Base-by-base conservation (phyloP, 495 filamentous ascomycete species). In the Xylaria grammica region DNA sequence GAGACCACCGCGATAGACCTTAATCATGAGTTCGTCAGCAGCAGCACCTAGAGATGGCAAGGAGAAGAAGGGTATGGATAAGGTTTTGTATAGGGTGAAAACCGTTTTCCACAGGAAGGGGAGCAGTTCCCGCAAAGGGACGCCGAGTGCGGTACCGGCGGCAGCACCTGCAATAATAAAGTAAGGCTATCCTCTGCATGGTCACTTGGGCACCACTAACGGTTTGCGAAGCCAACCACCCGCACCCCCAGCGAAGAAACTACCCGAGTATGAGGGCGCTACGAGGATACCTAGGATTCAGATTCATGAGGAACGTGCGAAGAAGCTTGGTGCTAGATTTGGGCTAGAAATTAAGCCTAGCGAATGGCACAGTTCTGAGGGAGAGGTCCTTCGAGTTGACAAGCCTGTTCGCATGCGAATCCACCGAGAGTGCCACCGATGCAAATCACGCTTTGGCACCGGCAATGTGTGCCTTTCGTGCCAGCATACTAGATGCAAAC, bases 341-440 rank as follows among this genome's bases (percentile, higher is more conserved):
- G 90, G 89, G 44, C 67, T 94, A 65, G 87, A 86, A 54, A 79
- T 92, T 38, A 86, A 91, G 67, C 83, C 87, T 13, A 85, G 82
- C 63, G 90, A 92, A 73, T 91, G 87, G 89, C 85, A 84, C 67
- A 77, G 80, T 49, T 74, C 76, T 63, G 83, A 86, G 62, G 78
- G 80, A 32, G 82, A 88, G 56, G 82, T 87, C 22, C 77, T 88
- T 51, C 90, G 94, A 27, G 88, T 97, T 19, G 87, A 94, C 73
- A 96, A 94, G 76, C 87, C 91, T 19, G 92, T 97, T 65, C 90
- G 92, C 66, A 96, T 98, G 90, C 86, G 94, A 34, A 89, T 97
- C 38, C 94, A 91, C 68, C 89, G 91, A 57, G 87, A 82, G 60
- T 96, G 92, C 70, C 92, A 96, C 72, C 85, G 84, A 62, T 96